phyloP scores from a whole-genome alignment of 2,329 filamentous ascomycete genomes.

The Colletotrichum australisinense region DNA sequence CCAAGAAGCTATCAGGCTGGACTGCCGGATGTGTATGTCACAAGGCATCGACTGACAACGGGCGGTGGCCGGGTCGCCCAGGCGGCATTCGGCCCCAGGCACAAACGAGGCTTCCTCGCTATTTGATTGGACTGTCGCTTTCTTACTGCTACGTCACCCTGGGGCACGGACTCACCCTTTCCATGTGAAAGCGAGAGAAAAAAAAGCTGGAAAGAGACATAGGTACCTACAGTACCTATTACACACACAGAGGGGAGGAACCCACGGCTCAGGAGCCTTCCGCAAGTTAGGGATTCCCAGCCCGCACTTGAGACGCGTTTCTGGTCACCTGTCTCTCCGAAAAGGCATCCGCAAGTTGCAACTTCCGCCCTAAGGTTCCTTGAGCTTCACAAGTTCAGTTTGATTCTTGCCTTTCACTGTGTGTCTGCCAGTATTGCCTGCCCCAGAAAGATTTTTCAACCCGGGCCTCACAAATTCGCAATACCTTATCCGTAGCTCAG shows the following conservation, averaged over 20 bases:
- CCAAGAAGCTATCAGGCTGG: not conserved
- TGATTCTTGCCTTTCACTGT: no score
- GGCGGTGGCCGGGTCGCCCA: conserved; percentile 21
- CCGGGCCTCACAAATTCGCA: not conserved
- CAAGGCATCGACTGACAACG: conserved; percentile 7
- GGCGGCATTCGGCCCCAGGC: conserved; percentile 36
- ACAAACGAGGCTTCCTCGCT: not conserved
- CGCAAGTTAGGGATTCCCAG: not conserved
- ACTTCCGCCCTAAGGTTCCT: no score
- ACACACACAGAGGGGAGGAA: not conserved
- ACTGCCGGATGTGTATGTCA: not conserved
- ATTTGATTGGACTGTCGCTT: conserved; percentile 1
- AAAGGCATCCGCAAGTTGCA: not conserved
- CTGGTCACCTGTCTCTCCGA: not conserved
- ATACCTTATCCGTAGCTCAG: not conserved
- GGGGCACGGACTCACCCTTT: conserved; percentile 21
- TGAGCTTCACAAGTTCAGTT: no score
- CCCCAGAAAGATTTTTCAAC: no score
- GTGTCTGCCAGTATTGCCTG: no score
- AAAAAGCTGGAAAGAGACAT: no score
- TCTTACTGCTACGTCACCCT: conserved; percentile 18
- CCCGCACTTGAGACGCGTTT: conserved; percentile 4
- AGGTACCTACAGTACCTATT: no score
- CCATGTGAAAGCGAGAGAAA: conserved; percentile 27
- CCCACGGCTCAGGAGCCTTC: not conserved